These are phyloP conservation scores for Kurtzmaniella quercitrusa DNA, from an alignment of 1,139 yeast genomes.

Conservation along the genomic window DNA sequence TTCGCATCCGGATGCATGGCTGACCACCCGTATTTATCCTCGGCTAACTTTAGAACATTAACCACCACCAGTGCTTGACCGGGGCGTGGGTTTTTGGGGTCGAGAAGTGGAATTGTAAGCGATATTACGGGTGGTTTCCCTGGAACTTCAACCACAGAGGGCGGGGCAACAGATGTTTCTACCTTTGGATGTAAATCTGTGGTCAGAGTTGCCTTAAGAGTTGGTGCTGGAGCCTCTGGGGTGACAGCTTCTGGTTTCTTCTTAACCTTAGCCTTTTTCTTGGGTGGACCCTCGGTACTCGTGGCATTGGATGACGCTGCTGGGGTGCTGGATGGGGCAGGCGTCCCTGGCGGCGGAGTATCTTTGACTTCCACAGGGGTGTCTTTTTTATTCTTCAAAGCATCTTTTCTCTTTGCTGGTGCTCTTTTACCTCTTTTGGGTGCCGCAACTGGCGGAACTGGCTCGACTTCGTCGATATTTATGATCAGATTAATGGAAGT, in stretches of 20 bases:
- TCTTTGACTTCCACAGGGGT: conserved; percentile 6
- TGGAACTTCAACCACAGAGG: conserved; percentile 6
- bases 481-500: conserved; percentile 38
- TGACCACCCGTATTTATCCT: conserved; percentile 82
- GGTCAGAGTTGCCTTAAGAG: conserved; percentile 15
- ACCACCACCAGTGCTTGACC: conserved; percentile 72
- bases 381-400: conserved; percentile 14
- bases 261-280: conserved; percentile 9
- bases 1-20: conserved; percentile 67
- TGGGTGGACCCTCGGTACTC: conserved; percentile 3
- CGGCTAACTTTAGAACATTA: conserved; percentile 76
- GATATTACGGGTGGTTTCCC: conserved; percentile 46
- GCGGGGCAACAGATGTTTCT: conserved; percentile 4
- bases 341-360: conserved; percentile 9
- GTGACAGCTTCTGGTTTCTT: conserved; percentile 11
- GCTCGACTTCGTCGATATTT: conserved; percentile 24
- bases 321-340: conserved; percentile 3
- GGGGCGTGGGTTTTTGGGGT: conserved; percentile 48
- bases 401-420: conserved; percentile 13
- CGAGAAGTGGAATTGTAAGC: conserved; percentile 55
- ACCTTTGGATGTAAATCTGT: conserved; percentile 13
- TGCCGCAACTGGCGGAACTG: conserved; percentile 8
- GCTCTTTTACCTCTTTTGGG: conserved; percentile 10
- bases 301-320: conserved; percentile 2
- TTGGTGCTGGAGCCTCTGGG: conserved; percentile 6